Percentiles rank a stretch among this genome's conserved stretches.
Evolutionary conservation across 768 basidiomycete genomes (phyloP).

Genomic region (Macrocybe gigantea): DNA sequence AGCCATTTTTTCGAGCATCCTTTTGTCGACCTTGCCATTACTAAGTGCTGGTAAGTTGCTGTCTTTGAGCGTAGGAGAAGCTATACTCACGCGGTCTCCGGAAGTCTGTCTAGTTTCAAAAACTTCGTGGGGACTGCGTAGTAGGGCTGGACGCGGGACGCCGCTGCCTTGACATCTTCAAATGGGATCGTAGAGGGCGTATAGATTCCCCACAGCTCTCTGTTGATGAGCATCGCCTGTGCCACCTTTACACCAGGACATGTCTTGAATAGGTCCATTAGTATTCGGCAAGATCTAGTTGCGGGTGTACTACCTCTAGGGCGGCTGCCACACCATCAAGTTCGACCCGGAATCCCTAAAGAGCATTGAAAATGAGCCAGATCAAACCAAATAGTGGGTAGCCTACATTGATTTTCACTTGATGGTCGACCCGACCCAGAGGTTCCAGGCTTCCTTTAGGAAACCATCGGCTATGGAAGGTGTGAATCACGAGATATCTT

Average conservation of each 20-base stretch:
- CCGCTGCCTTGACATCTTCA: constrained; percentile 11
- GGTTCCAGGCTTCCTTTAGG: constrained; percentile 49
- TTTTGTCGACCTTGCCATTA: constrained; percentile 21
- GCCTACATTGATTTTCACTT: constrained; percentile 48
- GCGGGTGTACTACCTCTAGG: constrained; percentile 37
- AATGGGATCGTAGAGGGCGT: constrained; percentile 10
- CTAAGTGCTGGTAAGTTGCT: background rate
- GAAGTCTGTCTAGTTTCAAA: constrained; percentile 38
- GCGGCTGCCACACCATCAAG: constrained; percentile 56
- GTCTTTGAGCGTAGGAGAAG: too few species aligned
- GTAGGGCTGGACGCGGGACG: constrained; percentile 40
- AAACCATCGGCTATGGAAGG: constrained; percentile 35
- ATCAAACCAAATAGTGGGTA: too few species aligned
- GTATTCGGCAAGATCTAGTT: background rate
- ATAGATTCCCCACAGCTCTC: constrained; percentile 14
- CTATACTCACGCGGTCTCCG: constrained; percentile 29
- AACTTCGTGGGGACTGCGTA: constrained; percentile 51
- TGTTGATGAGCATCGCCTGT: constrained; percentile 14
- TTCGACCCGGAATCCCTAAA: constrained; percentile 53
- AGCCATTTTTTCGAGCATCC: constrained; percentile 36
- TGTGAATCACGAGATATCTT: background rate
- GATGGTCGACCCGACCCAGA: constrained; percentile 56
- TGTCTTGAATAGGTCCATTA: background rate
- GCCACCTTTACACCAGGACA: constrained; percentile 10
- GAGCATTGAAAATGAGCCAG: too few species aligned